Conservation (phyloP, 257 asterid genomes). For the Capsicum chinense region DNA sequence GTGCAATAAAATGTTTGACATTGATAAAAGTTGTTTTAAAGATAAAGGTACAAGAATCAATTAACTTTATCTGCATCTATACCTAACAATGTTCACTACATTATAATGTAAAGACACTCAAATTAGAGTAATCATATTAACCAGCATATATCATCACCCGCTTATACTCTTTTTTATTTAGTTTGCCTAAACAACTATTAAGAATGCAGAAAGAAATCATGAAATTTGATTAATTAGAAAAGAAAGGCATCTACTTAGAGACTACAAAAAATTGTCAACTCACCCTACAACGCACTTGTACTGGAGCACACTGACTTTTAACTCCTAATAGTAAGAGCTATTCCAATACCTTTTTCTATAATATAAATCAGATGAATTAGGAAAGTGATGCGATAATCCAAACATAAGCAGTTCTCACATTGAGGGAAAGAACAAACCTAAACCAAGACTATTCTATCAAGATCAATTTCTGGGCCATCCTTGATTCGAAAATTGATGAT, state of each 20-base stretch:
- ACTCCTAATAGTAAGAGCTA: conserved; percentile 73
- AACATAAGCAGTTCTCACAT: conserved; percentile 24
- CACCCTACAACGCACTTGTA: conserved; percentile 84
- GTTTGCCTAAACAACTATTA: too few relatives aligned
- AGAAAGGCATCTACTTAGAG: conserved; percentile 6
- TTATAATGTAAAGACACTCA: background rate
- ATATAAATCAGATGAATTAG: too few relatives aligned
- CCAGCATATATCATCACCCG: background rate
- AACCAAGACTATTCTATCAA: conserved; percentile 73
- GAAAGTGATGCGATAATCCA: background rate
- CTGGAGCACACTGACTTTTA: conserved; percentile 97
- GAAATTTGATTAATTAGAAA: background rate
- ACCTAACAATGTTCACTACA: background rate
- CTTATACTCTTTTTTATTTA: too few relatives aligned
- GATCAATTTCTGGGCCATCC: conserved; percentile 72
- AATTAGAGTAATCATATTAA: background rate
- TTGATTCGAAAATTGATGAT: conserved; percentile 69
- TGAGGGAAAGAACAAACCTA: conserved; percentile 60
- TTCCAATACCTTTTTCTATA: too few relatives aligned
- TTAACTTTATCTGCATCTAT: background rate
- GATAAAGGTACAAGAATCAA: background rate
- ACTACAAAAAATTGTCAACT: conserved; percentile 36
- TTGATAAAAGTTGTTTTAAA: conserved; percentile 4
- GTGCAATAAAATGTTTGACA: conserved; percentile 79
- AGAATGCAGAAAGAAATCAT: too few relatives aligned